phyloP scores from a whole-genome alignment of 1,284 basidiomycete species.

The Hortiboletus rubellus region DNA sequence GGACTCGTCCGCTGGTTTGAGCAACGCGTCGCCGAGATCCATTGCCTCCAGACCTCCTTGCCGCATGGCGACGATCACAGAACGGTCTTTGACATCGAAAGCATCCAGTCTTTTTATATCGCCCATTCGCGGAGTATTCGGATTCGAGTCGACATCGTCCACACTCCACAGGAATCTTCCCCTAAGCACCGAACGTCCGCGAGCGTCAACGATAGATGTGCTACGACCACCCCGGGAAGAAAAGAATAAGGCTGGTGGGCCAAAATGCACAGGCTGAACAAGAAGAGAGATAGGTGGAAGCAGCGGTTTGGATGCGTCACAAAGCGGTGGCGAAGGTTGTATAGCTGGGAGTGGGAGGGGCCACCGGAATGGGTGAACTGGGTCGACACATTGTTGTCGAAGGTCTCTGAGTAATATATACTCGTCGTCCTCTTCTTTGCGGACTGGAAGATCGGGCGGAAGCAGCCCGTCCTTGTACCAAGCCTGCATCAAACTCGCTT shows the following conservation, averaged over 20 bases:
- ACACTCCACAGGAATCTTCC: conserved; percentile 75
- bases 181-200: conserved; percentile 78
- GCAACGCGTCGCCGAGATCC: conserved; percentile 71
- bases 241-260: conserved; percentile 83
- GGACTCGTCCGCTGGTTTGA: conserved; percentile 75
- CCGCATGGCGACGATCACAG: conserved; percentile 77
- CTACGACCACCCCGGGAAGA: conserved; percentile 83
- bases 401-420: conserved; percentile 71
- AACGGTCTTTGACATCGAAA: conserved; percentile 69
- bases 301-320: conserved; percentile 54
- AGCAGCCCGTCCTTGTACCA: conserved; percentile 82
- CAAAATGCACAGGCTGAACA: conserved; percentile 78
- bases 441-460: conserved; percentile 75
- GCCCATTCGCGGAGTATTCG: conserved; percentile 54
- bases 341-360: conserved; percentile 42
- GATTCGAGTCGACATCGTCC: conserved; percentile 53
- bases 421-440: conserved; percentile 68
- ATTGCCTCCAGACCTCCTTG: conserved; percentile 80
- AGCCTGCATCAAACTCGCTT: conserved; percentile 77
- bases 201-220: conserved; percentile 79
- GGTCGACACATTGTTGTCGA: conserved; percentile 71
- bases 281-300: conserved; percentile 77
- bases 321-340: conserved; percentile 19
- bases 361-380: conserved; percentile 69
- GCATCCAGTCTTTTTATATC: conserved; percentile 78